Conservation (phyloP, 495 filamentous ascomycete genomes). For the Daldinia decipiens region DNA sequence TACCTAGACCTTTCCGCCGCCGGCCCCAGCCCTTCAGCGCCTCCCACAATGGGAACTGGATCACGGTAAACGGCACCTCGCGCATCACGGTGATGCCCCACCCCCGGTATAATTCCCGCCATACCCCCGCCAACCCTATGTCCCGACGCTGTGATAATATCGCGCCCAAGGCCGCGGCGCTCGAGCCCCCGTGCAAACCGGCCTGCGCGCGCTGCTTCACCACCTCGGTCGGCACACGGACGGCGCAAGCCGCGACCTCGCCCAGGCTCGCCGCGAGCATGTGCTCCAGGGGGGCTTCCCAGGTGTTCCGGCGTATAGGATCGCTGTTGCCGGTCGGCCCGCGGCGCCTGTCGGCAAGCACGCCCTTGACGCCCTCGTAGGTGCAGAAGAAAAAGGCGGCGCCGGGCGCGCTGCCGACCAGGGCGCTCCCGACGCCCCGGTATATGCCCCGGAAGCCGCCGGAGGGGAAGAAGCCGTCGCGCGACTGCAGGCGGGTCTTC, state of each 20-base stretch:
- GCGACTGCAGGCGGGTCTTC: slow-evolving; percentile 93
- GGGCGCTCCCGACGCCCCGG: slow-evolving; percentile 72
- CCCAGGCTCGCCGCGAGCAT: slow-evolving; percentile 90
- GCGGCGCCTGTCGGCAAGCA: slow-evolving; percentile 55
- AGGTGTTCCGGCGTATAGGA: slow-evolving; percentile 1
- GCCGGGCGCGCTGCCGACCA: slow-evolving; percentile 95
- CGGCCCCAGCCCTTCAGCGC: slow-evolving; percentile 74
- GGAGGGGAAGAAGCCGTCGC: slow-evolving; percentile 76
- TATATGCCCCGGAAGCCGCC: slow-evolving; percentile 81
- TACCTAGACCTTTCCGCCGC: slow-evolving; percentile 38
- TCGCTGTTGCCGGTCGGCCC: no score
- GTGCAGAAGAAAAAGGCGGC: slow-evolving; percentile 98
- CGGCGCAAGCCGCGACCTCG: slow-evolving; percentile 91
- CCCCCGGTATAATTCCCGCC: slow-evolving; percentile 88
- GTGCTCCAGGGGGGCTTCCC: slow-evolving; percentile 62
- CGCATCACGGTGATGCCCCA: slow-evolving; percentile 91
- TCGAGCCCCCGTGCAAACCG: slow-evolving; percentile 70
- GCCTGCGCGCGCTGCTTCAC: slow-evolving; percentile 97
- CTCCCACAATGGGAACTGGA: slow-evolving; percentile 98
- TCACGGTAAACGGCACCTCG: slow-evolving; percentile 95
- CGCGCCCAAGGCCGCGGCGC: slow-evolving; percentile 68
- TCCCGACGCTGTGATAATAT: slow-evolving; percentile 68
- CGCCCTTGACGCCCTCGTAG: slow-evolving; percentile 82
- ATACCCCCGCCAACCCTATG: slow-evolving; percentile 66
- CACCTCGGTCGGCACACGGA: slow-evolving; percentile 95